Percentiles rank a stretch among this genome's conserved stretches.
Conservation (phyloP, 78 protist species). For the Dictyostelium citrinum region DNA sequence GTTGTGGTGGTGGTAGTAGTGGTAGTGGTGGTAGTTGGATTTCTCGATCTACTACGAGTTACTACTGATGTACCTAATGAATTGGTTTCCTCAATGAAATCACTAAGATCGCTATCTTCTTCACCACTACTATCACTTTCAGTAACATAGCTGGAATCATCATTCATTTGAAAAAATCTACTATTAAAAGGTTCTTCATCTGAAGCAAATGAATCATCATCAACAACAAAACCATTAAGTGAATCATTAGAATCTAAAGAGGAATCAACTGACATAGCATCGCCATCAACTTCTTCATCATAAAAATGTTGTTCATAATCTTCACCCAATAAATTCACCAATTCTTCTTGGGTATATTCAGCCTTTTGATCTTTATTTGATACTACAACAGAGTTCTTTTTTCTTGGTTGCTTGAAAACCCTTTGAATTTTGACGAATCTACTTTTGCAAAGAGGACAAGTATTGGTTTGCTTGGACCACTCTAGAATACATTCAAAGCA, state of each 20-base stretch:
- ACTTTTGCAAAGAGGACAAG: conserved; percentile 49
- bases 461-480: conserved; percentile 49
- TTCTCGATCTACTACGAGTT: not conserved
- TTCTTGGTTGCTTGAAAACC: not conserved
- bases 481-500: conserved; percentile 62
- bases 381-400: not conserved
- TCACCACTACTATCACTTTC: not conserved
- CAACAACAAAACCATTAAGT: not conserved
- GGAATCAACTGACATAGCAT: not conserved
- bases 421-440: conserved; percentile 10
- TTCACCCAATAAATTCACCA: not conserved
- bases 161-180: too few relatives aligned
- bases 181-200: not conserved
- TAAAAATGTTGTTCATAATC: conserved; percentile 1
- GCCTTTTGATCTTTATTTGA: conserved; percentile 22
- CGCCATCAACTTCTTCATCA: not conserved
- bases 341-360: conserved; percentile 41
- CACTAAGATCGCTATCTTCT: not conserved
- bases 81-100: not conserved
- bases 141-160: too few relatives aligned
- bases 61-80: not conserved
- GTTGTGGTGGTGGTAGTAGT: not conserved
- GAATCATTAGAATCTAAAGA: conserved; percentile 16
- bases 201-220: not conserved
- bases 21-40: not conserved